These are phyloP conservation scores for Aspergillus pseudoviridinutans DNA, from an alignment of 2,329 filamentous ascomycete genomes.

Conservation along the genomic window DNA sequence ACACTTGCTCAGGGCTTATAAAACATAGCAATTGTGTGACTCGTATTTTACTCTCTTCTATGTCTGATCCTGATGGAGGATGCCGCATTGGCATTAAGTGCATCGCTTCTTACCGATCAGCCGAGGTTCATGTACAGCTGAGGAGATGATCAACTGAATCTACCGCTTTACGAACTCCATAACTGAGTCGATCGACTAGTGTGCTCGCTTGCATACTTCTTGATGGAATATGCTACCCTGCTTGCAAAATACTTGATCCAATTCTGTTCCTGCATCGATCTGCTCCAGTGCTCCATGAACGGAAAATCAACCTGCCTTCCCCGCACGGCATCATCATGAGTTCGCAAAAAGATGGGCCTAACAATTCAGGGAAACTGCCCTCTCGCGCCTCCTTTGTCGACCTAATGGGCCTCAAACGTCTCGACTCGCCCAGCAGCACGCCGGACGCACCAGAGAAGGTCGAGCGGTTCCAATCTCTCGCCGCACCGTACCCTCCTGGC, in stretches of 20 bases:
- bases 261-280: too few relatives aligned
- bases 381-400: slow-evolving; percentile 24
- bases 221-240: neutral
- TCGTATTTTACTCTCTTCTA: neutral
- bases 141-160: neutral
- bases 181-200: neutral
- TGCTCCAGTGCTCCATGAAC: neutral
- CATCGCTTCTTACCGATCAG: neutral
- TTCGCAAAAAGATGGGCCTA: slow-evolving; percentile 4
- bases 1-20: neutral
- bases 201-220: neutral
- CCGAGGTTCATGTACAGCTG: slow-evolving; percentile 3
- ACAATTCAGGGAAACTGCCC: slow-evolving; percentile 6
- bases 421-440: slow-evolving; percentile 14
- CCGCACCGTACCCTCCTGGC: slow-evolving; percentile 41
- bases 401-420: slow-evolving; percentile 30
- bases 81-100: neutral
- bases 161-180: neutral
- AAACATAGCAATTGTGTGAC: neutral
- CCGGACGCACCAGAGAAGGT: slow-evolving; percentile 22
- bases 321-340: slow-evolving; percentile 13
- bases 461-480: slow-evolving; percentile 27
- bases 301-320: neutral
- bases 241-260: neutral
- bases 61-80: neutral